These are phyloP conservation scores for Pestalotiopsis sp. DNA, from an alignment of 2,329 filamentous ascomycete species.

Conservation along the genomic window DNA sequence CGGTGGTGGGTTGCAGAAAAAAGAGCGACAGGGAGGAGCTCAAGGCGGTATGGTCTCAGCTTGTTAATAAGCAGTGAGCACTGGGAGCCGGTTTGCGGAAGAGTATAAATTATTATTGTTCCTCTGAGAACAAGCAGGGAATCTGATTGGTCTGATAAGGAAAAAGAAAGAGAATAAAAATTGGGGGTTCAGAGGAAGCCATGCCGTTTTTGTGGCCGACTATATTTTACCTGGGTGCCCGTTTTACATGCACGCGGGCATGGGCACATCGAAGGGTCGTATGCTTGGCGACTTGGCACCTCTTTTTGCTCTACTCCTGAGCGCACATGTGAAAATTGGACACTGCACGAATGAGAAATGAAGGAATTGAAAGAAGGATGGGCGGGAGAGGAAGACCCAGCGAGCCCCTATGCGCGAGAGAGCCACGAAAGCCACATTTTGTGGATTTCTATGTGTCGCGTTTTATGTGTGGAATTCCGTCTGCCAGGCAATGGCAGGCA, in stretches of 20 bases:
- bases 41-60: too few relatives aligned
- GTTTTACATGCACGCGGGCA: too few relatives aligned
- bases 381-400: conserved; percentile 4
- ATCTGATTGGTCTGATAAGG: not conserved
- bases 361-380: conserved; percentile 16
- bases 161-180: not conserved
- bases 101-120: not conserved
- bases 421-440: not conserved
- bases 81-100: not conserved
- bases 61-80: not conserved
- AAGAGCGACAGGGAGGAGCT: not conserved
- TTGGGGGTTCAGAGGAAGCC: too few relatives aligned
- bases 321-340: not conserved
- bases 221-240: too few relatives aligned
- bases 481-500: not conserved
- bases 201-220: too few relatives aligned
- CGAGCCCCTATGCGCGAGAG: not conserved
- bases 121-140: not conserved
- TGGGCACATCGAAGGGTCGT: too few relatives aligned
- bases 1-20: not conserved
- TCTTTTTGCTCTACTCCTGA: not conserved
- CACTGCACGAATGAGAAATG: not conserved
- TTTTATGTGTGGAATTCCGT: not conserved
- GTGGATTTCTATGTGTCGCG: not conserved
- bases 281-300: not conserved